Conservation (phyloP, 225 moss, liverwort and hornwort species). For the Anthoceros angustus region DNA sequence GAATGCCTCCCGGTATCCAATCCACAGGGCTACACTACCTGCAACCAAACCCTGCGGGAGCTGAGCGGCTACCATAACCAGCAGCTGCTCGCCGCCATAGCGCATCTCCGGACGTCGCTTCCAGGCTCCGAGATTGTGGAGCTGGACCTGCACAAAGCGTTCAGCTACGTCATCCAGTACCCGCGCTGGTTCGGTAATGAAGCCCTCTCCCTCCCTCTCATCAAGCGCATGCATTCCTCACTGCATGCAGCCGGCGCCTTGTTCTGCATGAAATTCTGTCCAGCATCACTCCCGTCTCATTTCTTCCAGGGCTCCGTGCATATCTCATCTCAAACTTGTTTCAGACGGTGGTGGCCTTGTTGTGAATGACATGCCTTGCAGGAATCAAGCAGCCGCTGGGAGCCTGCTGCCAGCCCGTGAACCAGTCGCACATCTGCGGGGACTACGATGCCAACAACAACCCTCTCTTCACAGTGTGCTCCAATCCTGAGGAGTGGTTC, state of each 20-base stretch:
- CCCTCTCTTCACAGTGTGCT: slow-evolving; percentile 25
- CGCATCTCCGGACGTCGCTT: slow-evolving; percentile 17
- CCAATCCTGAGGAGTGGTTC: slow-evolving; percentile 22
- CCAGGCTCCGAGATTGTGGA: slow-evolving; percentile 17
- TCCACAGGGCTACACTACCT: slow-evolving; percentile 18
- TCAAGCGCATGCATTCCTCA: not conserved
- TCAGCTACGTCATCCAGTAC: slow-evolving; percentile 21
- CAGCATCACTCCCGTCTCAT: too few relatives aligned
- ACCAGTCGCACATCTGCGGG: slow-evolving; percentile 26
- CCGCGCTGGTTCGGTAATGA: slow-evolving; percentile 21
- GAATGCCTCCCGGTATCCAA: slow-evolving; percentile 36
- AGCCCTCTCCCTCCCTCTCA: not conserved
- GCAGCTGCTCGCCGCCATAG: slow-evolving; percentile 19
- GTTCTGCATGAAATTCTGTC: too few relatives aligned
- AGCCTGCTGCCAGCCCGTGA: slow-evolving; percentile 32
- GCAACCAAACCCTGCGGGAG: slow-evolving; percentile 16
- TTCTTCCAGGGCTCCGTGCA: not conserved
- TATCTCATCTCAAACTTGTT: not conserved
- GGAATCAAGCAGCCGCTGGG: slow-evolving; percentile 14
- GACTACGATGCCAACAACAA: slow-evolving; percentile 17
- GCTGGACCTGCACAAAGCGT: slow-evolving; percentile 27
- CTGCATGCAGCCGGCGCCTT: too few relatives aligned
- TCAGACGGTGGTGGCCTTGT: not conserved
- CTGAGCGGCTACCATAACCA: slow-evolving; percentile 24
- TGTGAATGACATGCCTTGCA: slow-evolving; percentile 6